These are phyloP conservation scores for Gaeumannomyces sp. DNA, from an alignment of 2,329 filamentous ascomycete genomes.

Conservation along the genomic window DNA sequence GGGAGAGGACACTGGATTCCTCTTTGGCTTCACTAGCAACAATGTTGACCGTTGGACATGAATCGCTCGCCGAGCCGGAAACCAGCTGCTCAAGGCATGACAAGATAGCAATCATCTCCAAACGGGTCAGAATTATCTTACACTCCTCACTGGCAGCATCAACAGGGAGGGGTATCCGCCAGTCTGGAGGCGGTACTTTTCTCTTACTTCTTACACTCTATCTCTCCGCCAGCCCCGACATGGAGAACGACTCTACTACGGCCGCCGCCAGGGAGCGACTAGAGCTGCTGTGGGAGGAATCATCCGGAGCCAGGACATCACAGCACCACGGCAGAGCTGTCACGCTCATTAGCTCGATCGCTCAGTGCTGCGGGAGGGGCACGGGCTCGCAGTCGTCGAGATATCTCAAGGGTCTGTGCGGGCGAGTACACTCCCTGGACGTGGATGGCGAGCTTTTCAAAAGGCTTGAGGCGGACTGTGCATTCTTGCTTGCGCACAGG, in stretches of 20 bases:
- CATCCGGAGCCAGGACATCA: slow-evolving; percentile 8
- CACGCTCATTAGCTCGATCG: slow-evolving; percentile 37
- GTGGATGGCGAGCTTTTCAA: slow-evolving; percentile 27
- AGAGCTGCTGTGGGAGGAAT: slow-evolving; percentile 5
- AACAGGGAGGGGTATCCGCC: not conserved
- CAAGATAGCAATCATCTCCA: slow-evolving; percentile 13
- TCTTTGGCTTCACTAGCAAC: slow-evolving; percentile 34
- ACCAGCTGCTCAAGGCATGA: slow-evolving; percentile 1
- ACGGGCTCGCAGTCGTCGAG: slow-evolving; percentile 28
- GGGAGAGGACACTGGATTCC: slow-evolving; percentile 25
- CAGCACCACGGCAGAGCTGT: slow-evolving; percentile 28
- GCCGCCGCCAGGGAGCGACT: not conserved
- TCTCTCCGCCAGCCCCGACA: not conserved
- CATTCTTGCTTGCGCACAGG: slow-evolving; percentile 45
- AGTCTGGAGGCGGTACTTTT: not conserved
- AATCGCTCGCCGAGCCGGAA: slow-evolving; percentile 9
- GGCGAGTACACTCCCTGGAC: slow-evolving; percentile 29
- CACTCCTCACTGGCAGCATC: slow-evolving; percentile 1
- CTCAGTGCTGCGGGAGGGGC: slow-evolving; percentile 40
- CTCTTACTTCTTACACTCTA: slow-evolving; percentile 7
- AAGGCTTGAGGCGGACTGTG: slow-evolving; percentile 38
- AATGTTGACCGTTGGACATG: slow-evolving; percentile 25
- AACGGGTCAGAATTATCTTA: slow-evolving; percentile 20
- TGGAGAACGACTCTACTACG: not conserved
- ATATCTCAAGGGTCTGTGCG: slow-evolving; percentile 34